These are phyloP conservation scores for Cladosporium sp. DNA, from an alignment of 2,329 filamentous ascomycete species.

Conservation along the genomic window DNA sequence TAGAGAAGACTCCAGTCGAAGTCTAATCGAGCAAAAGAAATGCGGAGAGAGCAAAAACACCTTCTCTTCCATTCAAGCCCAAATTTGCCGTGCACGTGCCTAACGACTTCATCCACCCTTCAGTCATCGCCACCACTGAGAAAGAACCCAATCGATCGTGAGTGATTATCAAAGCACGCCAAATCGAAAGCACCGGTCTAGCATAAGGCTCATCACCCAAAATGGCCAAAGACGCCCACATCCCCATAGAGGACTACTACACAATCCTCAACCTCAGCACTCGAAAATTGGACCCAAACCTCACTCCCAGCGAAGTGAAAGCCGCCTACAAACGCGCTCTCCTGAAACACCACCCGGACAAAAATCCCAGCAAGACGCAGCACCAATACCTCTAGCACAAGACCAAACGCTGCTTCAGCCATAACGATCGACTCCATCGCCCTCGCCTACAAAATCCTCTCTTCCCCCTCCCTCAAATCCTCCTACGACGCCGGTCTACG, in stretches of 20 bases:
- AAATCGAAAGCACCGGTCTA: neutral
- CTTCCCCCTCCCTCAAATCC: constrained; percentile 37
- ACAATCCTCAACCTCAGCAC: constrained; percentile 26
- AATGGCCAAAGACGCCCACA: neutral
- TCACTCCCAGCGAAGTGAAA: constrained; percentile 39
- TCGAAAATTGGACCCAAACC: constrained; percentile 10
- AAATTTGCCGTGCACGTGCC: neutral
- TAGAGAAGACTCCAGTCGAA: neutral
- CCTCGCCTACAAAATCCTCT: constrained; percentile 53
- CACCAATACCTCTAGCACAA: constrained; percentile 16
- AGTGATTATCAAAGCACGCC: too few species aligned
- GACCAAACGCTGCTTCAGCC: neutral
- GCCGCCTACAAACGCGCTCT: constrained; percentile 57
- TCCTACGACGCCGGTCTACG: constrained; percentile 48
- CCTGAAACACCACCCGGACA: constrained; percentile 58
- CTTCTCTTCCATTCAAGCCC: neutral
- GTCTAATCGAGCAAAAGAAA: neutral
- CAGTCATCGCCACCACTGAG: too few species aligned
- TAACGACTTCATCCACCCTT: too few species aligned
- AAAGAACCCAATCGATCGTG: neutral
- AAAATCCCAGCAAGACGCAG: constrained; percentile 23
- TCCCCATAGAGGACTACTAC: constrained; percentile 25
- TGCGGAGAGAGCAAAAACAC: neutral
- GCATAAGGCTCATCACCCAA: neutral
- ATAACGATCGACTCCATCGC: constrained; percentile 55